phyloP scores from a whole-genome alignment of 2,329 filamentous ascomycete genomes.

The Xylariaceae sp. region DNA sequence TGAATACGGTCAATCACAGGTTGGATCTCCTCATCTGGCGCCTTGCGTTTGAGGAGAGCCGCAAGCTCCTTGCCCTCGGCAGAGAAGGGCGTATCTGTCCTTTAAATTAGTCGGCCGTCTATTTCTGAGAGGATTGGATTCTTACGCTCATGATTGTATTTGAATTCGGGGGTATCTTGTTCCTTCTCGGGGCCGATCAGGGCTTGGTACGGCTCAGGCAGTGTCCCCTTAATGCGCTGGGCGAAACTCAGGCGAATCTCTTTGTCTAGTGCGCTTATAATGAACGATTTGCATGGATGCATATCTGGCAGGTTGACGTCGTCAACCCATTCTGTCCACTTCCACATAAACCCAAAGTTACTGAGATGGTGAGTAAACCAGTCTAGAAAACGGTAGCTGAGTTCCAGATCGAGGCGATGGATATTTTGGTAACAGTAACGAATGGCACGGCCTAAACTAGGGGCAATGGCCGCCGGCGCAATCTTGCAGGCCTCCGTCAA shows the following conservation, averaged over 20 bases:
- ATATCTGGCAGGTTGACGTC: constrained; percentile 79
- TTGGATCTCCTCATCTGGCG: constrained; percentile 85
- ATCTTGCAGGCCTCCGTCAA: constrained; percentile 96
- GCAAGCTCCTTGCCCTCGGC: constrained; percentile 85
- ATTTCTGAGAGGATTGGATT: constrained; percentile 33
- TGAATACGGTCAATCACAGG: constrained; percentile 81
- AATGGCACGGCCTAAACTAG: constrained; percentile 90
- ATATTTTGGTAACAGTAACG: constrained; percentile 86
- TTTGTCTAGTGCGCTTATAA: constrained; percentile 89
- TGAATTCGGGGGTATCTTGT: constrained; percentile 95
- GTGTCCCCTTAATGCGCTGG: constrained; percentile 91
- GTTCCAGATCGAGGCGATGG: constrained; percentile 83
- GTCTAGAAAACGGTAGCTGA: constrained; percentile 87
- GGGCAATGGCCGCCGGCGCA: constrained; percentile 93
- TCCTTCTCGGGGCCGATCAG: constrained; percentile 89
- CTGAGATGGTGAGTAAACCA: constrained; percentile 98
- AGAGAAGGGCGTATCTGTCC: constrained; percentile 77
- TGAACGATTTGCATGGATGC: constrained; percentile 92
- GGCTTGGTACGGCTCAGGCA: constrained; percentile 81
- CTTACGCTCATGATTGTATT: constrained; percentile 79
- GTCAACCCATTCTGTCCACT: constrained; percentile 96
- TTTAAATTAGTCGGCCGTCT: constrained; percentile 28
- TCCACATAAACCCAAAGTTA: constrained; percentile 99
- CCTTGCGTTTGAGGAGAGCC: constrained; percentile 81
- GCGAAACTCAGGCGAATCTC: constrained; percentile 97